Evolutionary conservation across 2,329 filamentous ascomycete genomes (phyloP), one percentile per base, ranked within the genome.

Genomic region (Aspergillus chevalieri): DNA sequence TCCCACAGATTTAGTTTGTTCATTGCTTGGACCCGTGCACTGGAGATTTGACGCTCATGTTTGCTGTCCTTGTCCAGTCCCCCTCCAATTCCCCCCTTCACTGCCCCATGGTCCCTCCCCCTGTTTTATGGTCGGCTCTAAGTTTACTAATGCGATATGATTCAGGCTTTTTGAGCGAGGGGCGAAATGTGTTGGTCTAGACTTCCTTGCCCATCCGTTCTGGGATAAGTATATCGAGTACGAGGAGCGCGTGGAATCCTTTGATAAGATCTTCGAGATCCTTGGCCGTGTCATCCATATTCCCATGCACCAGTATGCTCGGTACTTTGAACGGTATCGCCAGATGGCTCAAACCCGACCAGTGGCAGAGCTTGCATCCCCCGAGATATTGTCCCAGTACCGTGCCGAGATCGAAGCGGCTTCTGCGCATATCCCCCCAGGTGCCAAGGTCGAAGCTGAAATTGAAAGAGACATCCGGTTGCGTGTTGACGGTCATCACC

Each of bases 211-310:
- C 2, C 90, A 96, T 66, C 90, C 90, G 1, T 96, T 98, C 74
- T 98, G 93, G 93, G 93, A 98, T 70, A 97, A 95, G 72, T 98
- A 95, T 65, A 83, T 98, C 56, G 93, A 97, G 66, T 97, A 94
- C 63, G 93, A 97, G 67, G 91, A 96, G 67, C 86, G 91, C 1
- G 78, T 92, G 53, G 90, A 95, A 62, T 83, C 86, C 0, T 82
- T 86, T 12, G 88, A 94, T 55, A 89, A 84, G 62, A 88, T 96
- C 48, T 95, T 94, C 60, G 83, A 82, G 38, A 89, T 98, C 49
- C 79, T 95, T 47, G 79, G 80, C 53, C 87, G 91, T 47, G 80
- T 96, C 49, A 87, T 95, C 47, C 82, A 87, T 62, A 90, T 97
- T 47, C 92, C 93, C 0, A 89, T 95, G 82, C 91, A 97, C 65